Conservation (phyloP, 108 stramenopile species). For the Pinguiococcus pyrenoidosus region DNA sequence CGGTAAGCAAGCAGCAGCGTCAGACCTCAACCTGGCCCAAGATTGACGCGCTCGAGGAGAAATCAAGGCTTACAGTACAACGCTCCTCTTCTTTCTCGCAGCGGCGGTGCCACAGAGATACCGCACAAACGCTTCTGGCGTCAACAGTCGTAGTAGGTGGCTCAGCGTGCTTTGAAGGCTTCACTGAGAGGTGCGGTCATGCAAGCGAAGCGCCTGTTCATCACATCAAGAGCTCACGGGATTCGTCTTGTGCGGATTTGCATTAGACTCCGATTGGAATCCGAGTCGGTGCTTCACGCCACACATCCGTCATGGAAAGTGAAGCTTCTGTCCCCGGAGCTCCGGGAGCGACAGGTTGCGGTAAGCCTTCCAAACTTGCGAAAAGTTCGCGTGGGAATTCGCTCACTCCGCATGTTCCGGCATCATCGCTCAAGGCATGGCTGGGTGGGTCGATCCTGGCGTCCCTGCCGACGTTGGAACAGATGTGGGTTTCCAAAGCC, state of each 20-base stretch:
- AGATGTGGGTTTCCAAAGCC: constrained; percentile 50
- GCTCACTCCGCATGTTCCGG: too few species aligned
- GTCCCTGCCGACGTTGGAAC: constrained; percentile 42
- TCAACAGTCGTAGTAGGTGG: too few species aligned
- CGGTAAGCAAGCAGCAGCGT: background rate
- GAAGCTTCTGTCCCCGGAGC: constrained; percentile 21
- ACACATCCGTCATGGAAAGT: constrained; percentile 9
- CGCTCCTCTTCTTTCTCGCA: background rate
- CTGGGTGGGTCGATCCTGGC: constrained; percentile 41
- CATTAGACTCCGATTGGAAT: background rate
- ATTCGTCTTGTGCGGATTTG: background rate
- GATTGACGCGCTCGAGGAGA: too few species aligned
- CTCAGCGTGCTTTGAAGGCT: too few species aligned
- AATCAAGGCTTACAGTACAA: background rate
- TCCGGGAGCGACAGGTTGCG: constrained; percentile 15
- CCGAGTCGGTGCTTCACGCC: constrained; percentile 1
- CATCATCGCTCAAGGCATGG: constrained; percentile 9
- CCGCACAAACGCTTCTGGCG: too few species aligned
- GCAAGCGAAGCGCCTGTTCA: too few species aligned
- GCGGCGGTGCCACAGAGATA: too few species aligned
- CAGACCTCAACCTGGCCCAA: too few species aligned
- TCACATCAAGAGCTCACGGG: too few species aligned
- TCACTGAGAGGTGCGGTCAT: too few species aligned
- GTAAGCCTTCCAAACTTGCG: background rate
- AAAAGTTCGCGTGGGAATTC: too few species aligned